Evolutionary conservation across 2,329 filamentous ascomycete species (phyloP).

Genomic region (Aspergillus floridensis): DNA sequence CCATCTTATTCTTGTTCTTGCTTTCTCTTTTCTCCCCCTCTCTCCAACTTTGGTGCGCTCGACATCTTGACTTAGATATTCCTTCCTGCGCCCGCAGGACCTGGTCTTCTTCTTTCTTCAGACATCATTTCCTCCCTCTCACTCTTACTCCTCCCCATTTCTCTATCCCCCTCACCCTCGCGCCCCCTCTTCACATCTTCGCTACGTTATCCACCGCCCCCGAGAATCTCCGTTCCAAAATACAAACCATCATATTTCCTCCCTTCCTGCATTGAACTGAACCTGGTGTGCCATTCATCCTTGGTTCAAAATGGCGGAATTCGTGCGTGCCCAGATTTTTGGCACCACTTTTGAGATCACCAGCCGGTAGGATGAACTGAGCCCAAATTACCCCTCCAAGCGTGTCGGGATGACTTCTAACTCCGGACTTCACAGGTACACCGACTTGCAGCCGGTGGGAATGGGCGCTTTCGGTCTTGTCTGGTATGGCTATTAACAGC

Average conservation of each 20-base stretch:
- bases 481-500: conserved; percentile 62
- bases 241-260: not conserved
- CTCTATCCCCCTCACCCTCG: not conserved
- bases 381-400: not conserved
- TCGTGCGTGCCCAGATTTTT: conserved; percentile 98
- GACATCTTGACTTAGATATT: not conserved
- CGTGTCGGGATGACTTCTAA: conserved; percentile 4
- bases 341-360: conserved; percentile 99
- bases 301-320: conserved; percentile 81
- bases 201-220: not conserved
- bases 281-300: conserved; percentile 15
- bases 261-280: conserved; percentile 9
- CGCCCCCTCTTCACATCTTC: conserved; percentile 4
- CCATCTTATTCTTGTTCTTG: conserved; percentile 16
- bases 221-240: not conserved
- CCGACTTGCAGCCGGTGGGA: conserved; percentile 94
- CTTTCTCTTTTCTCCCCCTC: not conserved
- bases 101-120: conserved; percentile 1
- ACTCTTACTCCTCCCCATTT: conserved; percentile 10
- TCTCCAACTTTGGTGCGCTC: not conserved
- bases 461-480: conserved; percentile 99
- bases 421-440: conserved; percentile 65
- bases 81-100: not conserved
- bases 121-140: conserved; percentile 4
- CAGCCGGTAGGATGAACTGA: conserved; percentile 66